Evolutionary conservation across 805 yeast genomes (phyloP).

Genomic region (Schwanniomyces polymorphus): DNA sequence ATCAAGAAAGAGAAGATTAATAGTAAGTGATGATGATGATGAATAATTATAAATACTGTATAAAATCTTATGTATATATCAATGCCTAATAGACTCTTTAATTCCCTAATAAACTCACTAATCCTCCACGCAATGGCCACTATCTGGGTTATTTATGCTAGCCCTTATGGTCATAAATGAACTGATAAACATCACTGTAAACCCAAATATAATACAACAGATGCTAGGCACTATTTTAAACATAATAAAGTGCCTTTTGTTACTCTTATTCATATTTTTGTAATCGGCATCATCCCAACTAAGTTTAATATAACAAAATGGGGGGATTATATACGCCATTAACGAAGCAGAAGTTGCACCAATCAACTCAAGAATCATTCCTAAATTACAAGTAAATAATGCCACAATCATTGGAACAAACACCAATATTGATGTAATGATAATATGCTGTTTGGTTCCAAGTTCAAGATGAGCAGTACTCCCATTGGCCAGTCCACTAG

Average conservation of each 20-base stretch:
- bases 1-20: slow-evolving; percentile 8
- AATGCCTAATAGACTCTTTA: too few species aligned
- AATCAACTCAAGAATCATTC: slow-evolving; percentile 83
- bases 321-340: slow-evolving; percentile 91
- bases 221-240: slow-evolving; percentile 56
- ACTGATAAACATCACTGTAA: slow-evolving; percentile 76
- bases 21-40: slow-evolving; percentile 19
- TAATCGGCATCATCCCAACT: slow-evolving; percentile 45
- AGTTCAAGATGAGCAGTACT: slow-evolving; percentile 40
- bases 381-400: slow-evolving; percentile 80
- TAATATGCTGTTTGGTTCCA: slow-evolving; percentile 51
- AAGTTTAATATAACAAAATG: slow-evolving; percentile 73
- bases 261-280: slow-evolving; percentile 15
- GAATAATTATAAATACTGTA: slow-evolving; percentile 5
- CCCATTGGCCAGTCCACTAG: slow-evolving; percentile 16
- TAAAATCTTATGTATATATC: not conserved
- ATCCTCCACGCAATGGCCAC: slow-evolving; percentile 51
- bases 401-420: slow-evolving; percentile 73
- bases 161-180: slow-evolving; percentile 67
- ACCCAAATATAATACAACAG: slow-evolving; percentile 68
- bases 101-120: slow-evolving; percentile 10
- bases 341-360: slow-evolving; percentile 93
- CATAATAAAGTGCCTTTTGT: slow-evolving; percentile 26
- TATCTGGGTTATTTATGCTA: slow-evolving; percentile 36
- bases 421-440: slow-evolving; percentile 66